Percentiles rank a stretch among this genome's conserved stretches.
phyloP scores from a whole-genome alignment of 108 stramenopile genomes.

The Nannochloropsis gaditana region DNA sequence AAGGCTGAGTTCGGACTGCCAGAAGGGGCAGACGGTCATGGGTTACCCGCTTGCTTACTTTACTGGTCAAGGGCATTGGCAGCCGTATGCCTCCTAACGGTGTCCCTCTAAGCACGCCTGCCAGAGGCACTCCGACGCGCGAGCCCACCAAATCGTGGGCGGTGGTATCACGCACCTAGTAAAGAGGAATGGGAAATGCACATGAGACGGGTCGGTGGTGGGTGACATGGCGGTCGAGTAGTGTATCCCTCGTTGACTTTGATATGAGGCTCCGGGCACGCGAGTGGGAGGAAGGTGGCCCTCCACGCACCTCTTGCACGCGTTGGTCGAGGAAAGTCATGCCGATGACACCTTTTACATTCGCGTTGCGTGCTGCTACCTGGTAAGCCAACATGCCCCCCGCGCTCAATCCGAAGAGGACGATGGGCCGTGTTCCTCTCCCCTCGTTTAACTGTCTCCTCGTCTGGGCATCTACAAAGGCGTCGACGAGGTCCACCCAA shows the following conservation, averaged over 20 bases:
- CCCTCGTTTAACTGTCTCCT: background rate
- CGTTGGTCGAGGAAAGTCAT: background rate
- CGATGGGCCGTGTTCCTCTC: background rate
- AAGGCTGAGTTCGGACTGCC: background rate
- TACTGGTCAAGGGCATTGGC: background rate
- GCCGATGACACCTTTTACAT: background rate
- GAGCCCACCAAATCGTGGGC: constrained; percentile 2
- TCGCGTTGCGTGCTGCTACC: background rate
- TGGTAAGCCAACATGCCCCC: background rate
- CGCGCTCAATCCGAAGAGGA: constrained; percentile 2
- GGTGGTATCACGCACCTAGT: background rate
- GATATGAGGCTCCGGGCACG: too few relatives aligned
- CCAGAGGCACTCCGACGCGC: background rate
- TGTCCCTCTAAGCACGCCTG: background rate
- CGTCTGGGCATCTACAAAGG: background rate
- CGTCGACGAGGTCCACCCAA: background rate
- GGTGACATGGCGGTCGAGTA: too few relatives aligned
- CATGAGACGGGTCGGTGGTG: background rate
- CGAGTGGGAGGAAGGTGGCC: background rate
- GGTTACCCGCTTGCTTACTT: background rate
- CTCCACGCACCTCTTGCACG: background rate
- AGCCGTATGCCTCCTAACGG: background rate
- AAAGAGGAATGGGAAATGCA: background rate
- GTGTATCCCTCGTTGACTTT: too few relatives aligned
- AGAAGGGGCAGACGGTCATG: too few relatives aligned